These are phyloP conservation scores for Alternaria sp. DNA, from an alignment of 2,329 filamentous ascomycete species.

Conservation along the genomic window DNA sequence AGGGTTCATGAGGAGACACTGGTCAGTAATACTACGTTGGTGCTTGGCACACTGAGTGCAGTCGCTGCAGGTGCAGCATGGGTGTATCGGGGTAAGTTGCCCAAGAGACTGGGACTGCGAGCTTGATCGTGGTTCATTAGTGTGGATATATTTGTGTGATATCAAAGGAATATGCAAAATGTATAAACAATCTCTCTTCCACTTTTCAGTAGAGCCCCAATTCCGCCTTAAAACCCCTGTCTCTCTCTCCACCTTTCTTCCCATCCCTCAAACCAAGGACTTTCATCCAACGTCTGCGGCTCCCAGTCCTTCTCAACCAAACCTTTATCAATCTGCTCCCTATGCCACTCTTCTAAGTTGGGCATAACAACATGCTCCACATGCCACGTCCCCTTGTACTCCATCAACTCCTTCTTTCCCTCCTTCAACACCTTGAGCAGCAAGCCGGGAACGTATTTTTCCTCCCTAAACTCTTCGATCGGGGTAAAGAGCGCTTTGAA, in stretches of 20 bases:
- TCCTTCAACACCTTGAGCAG: slow-evolving; percentile 74
- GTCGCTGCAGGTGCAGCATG: slow-evolving; percentile 50
- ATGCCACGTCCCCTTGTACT: slow-evolving; percentile 85
- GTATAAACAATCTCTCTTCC: neutral
- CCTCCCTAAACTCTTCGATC: slow-evolving; percentile 72
- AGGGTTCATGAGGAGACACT: slow-evolving; percentile 57
- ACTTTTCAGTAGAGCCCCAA: neutral
- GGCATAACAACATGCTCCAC: slow-evolving; percentile 77
- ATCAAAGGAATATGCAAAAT: neutral
- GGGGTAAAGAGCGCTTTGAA: slow-evolving; percentile 89
- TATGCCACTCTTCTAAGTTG: slow-evolving; percentile 68
- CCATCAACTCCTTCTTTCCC: slow-evolving; percentile 75
- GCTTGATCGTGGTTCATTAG: neutral
- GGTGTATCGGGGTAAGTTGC: slow-evolving; percentile 24
- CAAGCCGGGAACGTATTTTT: slow-evolving; percentile 76
- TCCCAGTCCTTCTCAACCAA: slow-evolving; percentile 71
- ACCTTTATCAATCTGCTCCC: slow-evolving; percentile 71
- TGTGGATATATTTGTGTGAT: neutral
- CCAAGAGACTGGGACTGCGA: slow-evolving; percentile 23
- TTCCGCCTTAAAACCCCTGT: slow-evolving; percentile 64
- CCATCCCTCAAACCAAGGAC: slow-evolving; percentile 81
- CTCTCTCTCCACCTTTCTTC: slow-evolving; percentile 74
- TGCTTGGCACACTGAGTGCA: slow-evolving; percentile 49
- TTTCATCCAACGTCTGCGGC: slow-evolving; percentile 74
- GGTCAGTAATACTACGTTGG: slow-evolving; percentile 51